Evolutionary conservation across 1,139 yeast genomes (phyloP).

Genomic region (Hemisphaericaspora subhashii): DNA sequence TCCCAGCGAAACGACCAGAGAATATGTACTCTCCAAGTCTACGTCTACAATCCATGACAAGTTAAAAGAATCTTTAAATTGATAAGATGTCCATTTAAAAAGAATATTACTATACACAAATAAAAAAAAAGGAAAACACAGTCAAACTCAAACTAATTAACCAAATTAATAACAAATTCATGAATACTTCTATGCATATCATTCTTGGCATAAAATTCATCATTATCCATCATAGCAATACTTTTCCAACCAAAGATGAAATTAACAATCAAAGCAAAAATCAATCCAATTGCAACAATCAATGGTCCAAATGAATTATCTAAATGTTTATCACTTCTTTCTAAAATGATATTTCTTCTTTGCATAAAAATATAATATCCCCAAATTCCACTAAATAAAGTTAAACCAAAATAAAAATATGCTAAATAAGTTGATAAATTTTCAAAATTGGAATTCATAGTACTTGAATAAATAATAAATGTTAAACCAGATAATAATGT

Average conservation of each 20-base stretch:
- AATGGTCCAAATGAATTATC: slow-evolving; percentile 91
- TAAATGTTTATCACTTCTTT: slow-evolving; percentile 81
- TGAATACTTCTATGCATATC: slow-evolving; percentile 38
- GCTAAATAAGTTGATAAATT: slow-evolving; percentile 65
- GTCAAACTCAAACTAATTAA: slow-evolving; percentile 7
- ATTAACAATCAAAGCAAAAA: slow-evolving; percentile 67
- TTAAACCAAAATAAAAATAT: slow-evolving; percentile 73
- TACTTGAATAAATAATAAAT: slow-evolving; percentile 80
- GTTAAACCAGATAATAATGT: slow-evolving; percentile 84
- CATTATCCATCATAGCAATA: slow-evolving; percentile 12
- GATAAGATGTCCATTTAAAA: background rate
- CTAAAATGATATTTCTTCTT: slow-evolving; percentile 71
- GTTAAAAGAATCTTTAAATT: too few relatives aligned
- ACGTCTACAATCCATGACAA: too few relatives aligned
- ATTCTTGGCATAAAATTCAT: slow-evolving; percentile 32
- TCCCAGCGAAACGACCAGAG: too few relatives aligned
- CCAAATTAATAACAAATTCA: slow-evolving; percentile 25
- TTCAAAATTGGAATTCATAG: slow-evolving; percentile 59
- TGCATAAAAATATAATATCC: slow-evolving; percentile 75
- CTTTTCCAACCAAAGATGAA: slow-evolving; percentile 66
- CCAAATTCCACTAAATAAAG: slow-evolving; percentile 85
- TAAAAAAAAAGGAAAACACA: background rate
- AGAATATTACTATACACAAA: background rate
- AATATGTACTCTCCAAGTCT: too few relatives aligned
- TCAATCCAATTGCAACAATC: slow-evolving; percentile 68